These are phyloP conservation scores for Penicillium manginii DNA, from an alignment of 495 filamentous ascomycete genomes.

Conservation along the genomic window DNA sequence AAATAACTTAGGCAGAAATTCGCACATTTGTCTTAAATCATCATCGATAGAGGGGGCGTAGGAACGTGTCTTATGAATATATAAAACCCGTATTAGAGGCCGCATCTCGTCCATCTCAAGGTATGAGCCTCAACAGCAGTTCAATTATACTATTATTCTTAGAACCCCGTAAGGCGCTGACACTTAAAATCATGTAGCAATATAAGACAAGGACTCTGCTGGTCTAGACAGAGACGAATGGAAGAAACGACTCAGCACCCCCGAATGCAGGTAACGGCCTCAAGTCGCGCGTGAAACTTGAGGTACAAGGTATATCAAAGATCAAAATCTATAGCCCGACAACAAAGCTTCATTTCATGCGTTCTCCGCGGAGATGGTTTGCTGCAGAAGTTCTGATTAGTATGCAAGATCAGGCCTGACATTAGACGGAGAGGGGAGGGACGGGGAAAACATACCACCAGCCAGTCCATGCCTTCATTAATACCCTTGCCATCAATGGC, in stretches of 20 bases:
- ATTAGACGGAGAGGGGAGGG: neutral
- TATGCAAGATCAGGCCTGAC: slow-evolving; percentile 6
- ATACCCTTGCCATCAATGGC: slow-evolving; percentile 95
- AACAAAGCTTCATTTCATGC: slow-evolving; percentile 44
- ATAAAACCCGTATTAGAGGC: no score
- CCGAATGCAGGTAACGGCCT: slow-evolving; percentile 27
- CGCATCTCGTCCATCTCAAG: neutral
- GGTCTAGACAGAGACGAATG: slow-evolving; percentile 28
- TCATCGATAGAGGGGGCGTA: no score
- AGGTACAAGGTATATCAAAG: slow-evolving; percentile 39
- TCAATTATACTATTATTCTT: slow-evolving; percentile 48
- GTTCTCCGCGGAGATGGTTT: slow-evolving; percentile 54
- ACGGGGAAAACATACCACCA: slow-evolving; percentile 71
- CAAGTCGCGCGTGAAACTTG: slow-evolving; percentile 19
- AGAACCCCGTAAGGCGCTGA: slow-evolving; percentile 27
- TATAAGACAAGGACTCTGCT: slow-evolving; percentile 45
- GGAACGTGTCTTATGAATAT: no score
- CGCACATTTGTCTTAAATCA: no score
- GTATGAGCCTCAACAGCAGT: slow-evolving; percentile 17
- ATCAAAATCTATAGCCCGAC: slow-evolving; percentile 41
- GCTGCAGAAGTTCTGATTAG: slow-evolving; percentile 30
- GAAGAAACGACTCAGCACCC: slow-evolving; percentile 25
- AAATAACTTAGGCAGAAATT: no score
- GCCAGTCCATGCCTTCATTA: slow-evolving; percentile 97
- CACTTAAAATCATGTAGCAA: slow-evolving; percentile 36